Evolutionary conservation across 495 filamentous ascomycete species (phyloP).

Genomic region (Lasiosphaeria ovina): DNA sequence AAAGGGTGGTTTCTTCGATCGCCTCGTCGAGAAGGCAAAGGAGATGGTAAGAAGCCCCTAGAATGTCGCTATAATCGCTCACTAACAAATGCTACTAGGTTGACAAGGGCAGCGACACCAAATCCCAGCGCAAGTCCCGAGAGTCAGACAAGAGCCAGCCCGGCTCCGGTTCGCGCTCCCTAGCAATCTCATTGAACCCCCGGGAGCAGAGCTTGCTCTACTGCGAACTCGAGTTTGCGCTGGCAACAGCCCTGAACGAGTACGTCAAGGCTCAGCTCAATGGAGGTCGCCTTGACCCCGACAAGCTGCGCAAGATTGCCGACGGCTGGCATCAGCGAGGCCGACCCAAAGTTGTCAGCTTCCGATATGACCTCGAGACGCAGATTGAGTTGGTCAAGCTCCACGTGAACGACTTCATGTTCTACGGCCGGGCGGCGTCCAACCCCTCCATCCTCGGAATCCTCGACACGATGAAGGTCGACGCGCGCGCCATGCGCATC

Average conservation of each 20-base stretch:
- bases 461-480: constrained; percentile 39
- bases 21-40: constrained; percentile 42
- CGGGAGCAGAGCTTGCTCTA: constrained; percentile 48
- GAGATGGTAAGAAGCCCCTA: constrained; percentile 36
- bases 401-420: constrained; percentile 43
- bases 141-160: constrained; percentile 19
- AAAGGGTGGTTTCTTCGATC: constrained; percentile 34
- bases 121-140: constrained; percentile 26
- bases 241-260: constrained; percentile 33
- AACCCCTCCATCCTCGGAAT: constrained; percentile 28
- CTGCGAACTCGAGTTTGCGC: constrained; percentile 43
- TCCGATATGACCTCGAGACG: constrained; percentile 50
- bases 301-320: constrained; percentile 33
- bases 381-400: constrained; percentile 43
- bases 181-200: constrained; percentile 39
- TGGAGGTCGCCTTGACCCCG: constrained; percentile 36
- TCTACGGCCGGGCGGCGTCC: constrained; percentile 36
- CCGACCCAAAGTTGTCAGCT: constrained; percentile 41
- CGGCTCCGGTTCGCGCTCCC: constrained; percentile 10
- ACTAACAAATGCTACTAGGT: constrained; percentile 22
- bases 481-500: constrained; percentile 40
- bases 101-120: constrained; percentile 26
- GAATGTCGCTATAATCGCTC: neutral
- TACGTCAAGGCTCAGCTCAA: constrained; percentile 42
- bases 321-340: constrained; percentile 43